These are phyloP conservation scores for Diaporthe sp. DNA, from an alignment of 2,329 filamentous ascomycete genomes.

Conservation along the genomic window DNA sequence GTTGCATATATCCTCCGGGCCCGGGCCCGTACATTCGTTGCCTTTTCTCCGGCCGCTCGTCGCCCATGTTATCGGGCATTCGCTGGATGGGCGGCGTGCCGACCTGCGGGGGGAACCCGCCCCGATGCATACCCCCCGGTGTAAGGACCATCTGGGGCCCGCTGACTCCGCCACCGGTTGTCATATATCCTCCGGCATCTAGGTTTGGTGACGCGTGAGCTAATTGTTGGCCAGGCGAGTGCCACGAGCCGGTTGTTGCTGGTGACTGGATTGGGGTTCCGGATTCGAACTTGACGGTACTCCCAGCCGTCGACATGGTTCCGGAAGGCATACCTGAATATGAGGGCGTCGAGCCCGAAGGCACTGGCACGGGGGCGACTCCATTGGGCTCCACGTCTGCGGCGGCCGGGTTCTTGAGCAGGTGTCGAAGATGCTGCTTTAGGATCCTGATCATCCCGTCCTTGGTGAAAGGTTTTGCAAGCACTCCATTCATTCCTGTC, in stretches of 20 bases:
- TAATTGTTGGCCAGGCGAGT: slow-evolving; percentile 65
- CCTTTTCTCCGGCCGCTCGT: slow-evolving; percentile 65
- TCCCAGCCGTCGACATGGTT: slow-evolving; percentile 50
- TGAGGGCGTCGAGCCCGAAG: slow-evolving; percentile 43
- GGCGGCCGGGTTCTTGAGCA: slow-evolving; percentile 75
- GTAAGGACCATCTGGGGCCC: slow-evolving; percentile 56
- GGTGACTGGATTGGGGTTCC: slow-evolving; percentile 68
- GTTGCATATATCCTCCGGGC: slow-evolving; percentile 56
- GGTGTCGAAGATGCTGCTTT: slow-evolving; percentile 87
- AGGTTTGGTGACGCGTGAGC: slow-evolving; percentile 64
- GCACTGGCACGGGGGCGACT: slow-evolving; percentile 44
- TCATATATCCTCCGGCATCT: slow-evolving; percentile 49
- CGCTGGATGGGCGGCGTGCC: slow-evolving; percentile 50
- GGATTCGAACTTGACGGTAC: slow-evolving; percentile 65
- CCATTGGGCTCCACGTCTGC: slow-evolving; percentile 56
- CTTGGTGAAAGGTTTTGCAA: slow-evolving; percentile 96
- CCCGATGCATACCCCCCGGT: slow-evolving; percentile 52
- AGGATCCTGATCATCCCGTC: slow-evolving; percentile 88
- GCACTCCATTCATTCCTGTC: slow-evolving; percentile 94
- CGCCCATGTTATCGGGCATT: slow-evolving; percentile 52
- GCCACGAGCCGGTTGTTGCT: slow-evolving; percentile 62
- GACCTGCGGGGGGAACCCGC: slow-evolving; percentile 52
- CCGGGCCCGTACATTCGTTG: slow-evolving; percentile 63
- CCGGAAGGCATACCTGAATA: slow-evolving; percentile 51
- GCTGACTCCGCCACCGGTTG: slow-evolving; percentile 62